Evolutionary conservation across 2,329 filamentous ascomycete species (phyloP).

Genomic region (Cladosporium colombiae): DNA sequence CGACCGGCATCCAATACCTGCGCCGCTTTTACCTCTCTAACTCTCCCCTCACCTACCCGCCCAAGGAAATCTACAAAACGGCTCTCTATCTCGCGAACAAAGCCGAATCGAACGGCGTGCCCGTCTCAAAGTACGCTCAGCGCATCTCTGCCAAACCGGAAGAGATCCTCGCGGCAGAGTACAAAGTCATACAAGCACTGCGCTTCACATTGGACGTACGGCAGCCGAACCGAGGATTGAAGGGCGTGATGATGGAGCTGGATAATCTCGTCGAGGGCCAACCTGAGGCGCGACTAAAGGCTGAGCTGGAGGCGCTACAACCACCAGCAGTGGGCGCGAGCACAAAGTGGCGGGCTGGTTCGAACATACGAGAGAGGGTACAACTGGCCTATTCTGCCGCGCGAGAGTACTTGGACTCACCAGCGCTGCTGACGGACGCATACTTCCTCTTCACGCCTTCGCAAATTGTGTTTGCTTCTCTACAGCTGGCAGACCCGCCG

Average conservation of each 20-base stretch:
- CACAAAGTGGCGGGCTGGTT: slow-evolving; percentile 28
- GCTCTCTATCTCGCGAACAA: slow-evolving; percentile 93
- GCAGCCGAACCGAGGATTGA: slow-evolving; percentile 84
- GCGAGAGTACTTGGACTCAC: slow-evolving; percentile 67
- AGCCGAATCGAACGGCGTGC: slow-evolving; percentile 79
- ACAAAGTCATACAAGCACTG: slow-evolving; percentile 86
- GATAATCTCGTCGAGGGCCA: slow-evolving; percentile 66
- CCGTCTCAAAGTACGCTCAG: slow-evolving; percentile 59
- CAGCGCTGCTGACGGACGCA: slow-evolving; percentile 85
- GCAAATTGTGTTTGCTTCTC: slow-evolving; percentile 85
- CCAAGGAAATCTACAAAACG: slow-evolving; percentile 83
- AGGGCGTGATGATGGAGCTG: slow-evolving; percentile 83
- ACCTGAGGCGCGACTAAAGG: slow-evolving; percentile 35
- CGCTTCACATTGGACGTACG: slow-evolving; percentile 91
- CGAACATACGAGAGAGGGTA: slow-evolving; percentile 47
- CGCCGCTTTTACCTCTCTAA: slow-evolving; percentile 95
- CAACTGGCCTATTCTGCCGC: slow-evolving; percentile 70
- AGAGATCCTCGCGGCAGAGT: slow-evolving; percentile 89
- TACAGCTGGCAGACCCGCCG: slow-evolving; percentile 72
- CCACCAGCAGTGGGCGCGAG: slow-evolving; percentile 16
- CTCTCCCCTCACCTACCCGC: slow-evolving; percentile 94
- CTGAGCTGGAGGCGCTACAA: slow-evolving; percentile 26
- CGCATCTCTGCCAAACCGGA: slow-evolving; percentile 64
- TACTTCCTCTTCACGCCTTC: slow-evolving; percentile 96
- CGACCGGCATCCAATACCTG: slow-evolving; percentile 85